Base-by-base conservation (phyloP, 371 early-diverging fungal species). In the Circinella minor region DNA sequence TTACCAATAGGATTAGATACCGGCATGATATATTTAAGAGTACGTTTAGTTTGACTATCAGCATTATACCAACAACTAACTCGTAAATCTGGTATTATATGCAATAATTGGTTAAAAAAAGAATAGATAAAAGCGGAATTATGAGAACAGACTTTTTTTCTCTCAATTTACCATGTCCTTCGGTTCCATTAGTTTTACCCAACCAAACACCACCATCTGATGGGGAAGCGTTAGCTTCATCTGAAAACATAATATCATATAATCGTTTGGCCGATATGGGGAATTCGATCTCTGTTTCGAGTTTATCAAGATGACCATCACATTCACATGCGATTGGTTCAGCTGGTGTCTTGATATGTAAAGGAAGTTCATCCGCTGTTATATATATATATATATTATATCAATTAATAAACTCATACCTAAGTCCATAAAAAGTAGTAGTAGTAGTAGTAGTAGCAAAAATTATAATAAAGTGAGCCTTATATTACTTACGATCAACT, bases 261-360 rank as follows among this genome's bases (percentile, higher is more conserved):
- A 89, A 66, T 10, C 82, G 81, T 72, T 90, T 91, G 14, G 92
- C 91, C 3, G 92, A 83, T 14, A 90, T 77, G 0, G 82, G 80
- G 18, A 91, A 74, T 2, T 80, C 82, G 20, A 83, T 70, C 37
- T 92, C 89, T 11, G 78, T 67, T n/a, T 89, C 91, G 15, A 80
- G 68, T 54, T 81, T 83, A 39, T 93, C 93, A 15, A 89, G 66
- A 76, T 93, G 93, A 47, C 87, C 87, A 48, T 88, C 83, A 71
- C 93, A 93, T n/a, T 81, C 83, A 66, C 93, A 93, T 0, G 74
- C 61, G 0, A 84, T 80, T 9, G 86, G 84, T 0, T 73, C 74
- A 0, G 79, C 51, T 0, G 92, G 93, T 1, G 55, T 67, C 7
- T 79, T 67, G 9, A 88, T 66, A 4, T 74, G 66, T 1, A 77